Evolutionary conservation across 78 protist species (phyloP), one percentile per base, ranked within the genome.

Genomic region (Creolimax fragrantissima): DNA sequence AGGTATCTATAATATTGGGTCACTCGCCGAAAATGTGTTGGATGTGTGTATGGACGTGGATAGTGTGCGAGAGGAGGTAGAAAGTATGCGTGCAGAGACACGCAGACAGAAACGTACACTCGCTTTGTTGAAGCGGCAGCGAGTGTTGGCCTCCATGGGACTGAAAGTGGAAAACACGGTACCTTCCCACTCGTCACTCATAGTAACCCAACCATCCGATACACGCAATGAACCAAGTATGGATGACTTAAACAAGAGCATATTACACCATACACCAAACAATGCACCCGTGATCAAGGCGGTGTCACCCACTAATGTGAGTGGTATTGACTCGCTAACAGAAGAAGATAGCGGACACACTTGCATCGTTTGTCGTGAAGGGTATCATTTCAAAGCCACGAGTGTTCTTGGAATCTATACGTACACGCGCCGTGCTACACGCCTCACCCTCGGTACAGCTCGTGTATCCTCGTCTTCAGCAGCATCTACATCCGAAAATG

Each of bases 361-460:
- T 24, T 97, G 98, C 92, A 88, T 95, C 90, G 94, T 97, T 2
- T 97, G 98, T 88, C 88, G 94, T 3, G 98, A 97, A 36, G 97
- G 96, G 32, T 93, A 89, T 58, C 89, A 37, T 5, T 95, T 93
- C 42, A 89, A 90, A 43, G 93, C 93, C 24, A 93, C 90, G 42
- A 96, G 96, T n/a, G 93, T 88, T 6, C 93, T 96, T 2, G 97
- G 97, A 45, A 17, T 95, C 43, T 96, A 96, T 89, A 83, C 92
- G 5, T 96, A 43, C 85, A 4, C 41, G 43, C 41, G 43, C 45
- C n/a, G n/a, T n/a, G n/a, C n/a, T n/a, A n/a, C n/a, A n/a, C n/a
- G n/a, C n/a, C n/a, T n/a, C n/a, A n/a, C n/a, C n/a, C n/a, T n/a
- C n/a, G 86, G 84, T 37, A 67, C 42, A 24, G 41, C 90, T 90